Evolutionary conservation across 108 stramenopile genomes (phyloP), one percentile per base, ranked within the genome.

Genomic region (Chaetoceros muelleri): DNA sequence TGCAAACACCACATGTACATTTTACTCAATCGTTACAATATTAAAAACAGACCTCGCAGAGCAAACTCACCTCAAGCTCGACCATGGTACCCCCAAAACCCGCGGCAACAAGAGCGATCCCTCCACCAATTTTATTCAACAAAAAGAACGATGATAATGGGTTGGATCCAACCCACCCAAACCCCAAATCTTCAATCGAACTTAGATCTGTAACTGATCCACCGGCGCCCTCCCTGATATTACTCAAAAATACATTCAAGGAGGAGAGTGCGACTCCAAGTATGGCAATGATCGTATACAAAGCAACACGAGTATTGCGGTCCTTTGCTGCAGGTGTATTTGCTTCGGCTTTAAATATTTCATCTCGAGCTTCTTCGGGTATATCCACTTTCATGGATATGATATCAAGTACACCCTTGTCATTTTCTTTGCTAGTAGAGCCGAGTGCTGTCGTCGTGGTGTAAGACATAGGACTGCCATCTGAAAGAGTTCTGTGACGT

Each of bases 321-420:
- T 71, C 74, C 57, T 80, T 66, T 16, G 82, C 84, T 7, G 90
- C 81, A 17, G 70, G 67, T 0, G 86, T 93, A 24, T 84, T 82
- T 46, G 82, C 79, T 70, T 93, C 90, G 26, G 90, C 90, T 17
- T 29, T 24, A 31, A 75, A 83, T 30, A 91, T 85, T 64, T 89
- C 87, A 21, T 72, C 61, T 25, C 53, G 46, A 0, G 85, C 31
- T 63, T 85, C 81, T 16, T 65, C 53, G 1, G 87, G 87, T 47
- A 89, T 85, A 28, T 78, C 50, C 13, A 40, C 34, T 40, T 40
- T 40, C 34, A 40, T 40, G 34, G 34, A 40, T 40, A 40, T 5
- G 13, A 40, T 40, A 13, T 40, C 34, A 5, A 40, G 5, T 13
- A 40, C 34, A 5, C 34, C 34, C 34, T 40, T 40, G 5, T 40